Evolutionary conservation across 106 monocot genomes (phyloP), one percentile per base, ranked within the genome.

Genomic region (Xerophyta viscosa): DNA sequence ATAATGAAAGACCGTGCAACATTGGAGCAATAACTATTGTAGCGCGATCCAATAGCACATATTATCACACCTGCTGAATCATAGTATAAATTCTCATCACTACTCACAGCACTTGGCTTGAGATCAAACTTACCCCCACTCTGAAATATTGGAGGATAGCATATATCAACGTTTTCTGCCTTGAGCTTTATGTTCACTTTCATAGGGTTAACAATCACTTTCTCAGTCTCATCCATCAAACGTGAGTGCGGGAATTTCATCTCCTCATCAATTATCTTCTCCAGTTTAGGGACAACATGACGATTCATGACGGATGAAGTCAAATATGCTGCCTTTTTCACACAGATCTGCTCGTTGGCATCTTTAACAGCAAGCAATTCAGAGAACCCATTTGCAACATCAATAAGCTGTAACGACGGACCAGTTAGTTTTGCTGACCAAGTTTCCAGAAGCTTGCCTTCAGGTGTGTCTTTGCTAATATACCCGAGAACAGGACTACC

Each of bases 141-240:
- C 68, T 96, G 96, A 64, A 96, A 88, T 18, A 96, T 89, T 27
- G 89, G 88, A 50, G 96, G 96, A 52, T 96, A 96, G 60, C 96
- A 96, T 60, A 96, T 96, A 46, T 89, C 96, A 41, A 96, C 88
- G 71, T 96, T 89, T 58, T 89, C 96, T 6, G 81, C 68, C 69
- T 89, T 96, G 43, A 96, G 73, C 56, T 96, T 96, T 17, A 96
- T 71, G 56, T 85, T 89, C 26, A 89, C 49, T 60, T 79, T 88
- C 11, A 53, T 10, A 14, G 96, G 96, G 12, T 89, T 78, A 24
- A 76, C 75, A 60, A 96, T 89, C 4, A 64, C 67, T 50, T 82
- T 85, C 20, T 96, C 88, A 15, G 96, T 85, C 8, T 76, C 73
- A 54, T 96, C 89, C 96, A 96, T 96, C 52, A 96, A 47, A 37